These are phyloP conservation scores for Phytophthora megakarya DNA, from an alignment of 352 stramenopile species.

Conservation along the genomic window DNA sequence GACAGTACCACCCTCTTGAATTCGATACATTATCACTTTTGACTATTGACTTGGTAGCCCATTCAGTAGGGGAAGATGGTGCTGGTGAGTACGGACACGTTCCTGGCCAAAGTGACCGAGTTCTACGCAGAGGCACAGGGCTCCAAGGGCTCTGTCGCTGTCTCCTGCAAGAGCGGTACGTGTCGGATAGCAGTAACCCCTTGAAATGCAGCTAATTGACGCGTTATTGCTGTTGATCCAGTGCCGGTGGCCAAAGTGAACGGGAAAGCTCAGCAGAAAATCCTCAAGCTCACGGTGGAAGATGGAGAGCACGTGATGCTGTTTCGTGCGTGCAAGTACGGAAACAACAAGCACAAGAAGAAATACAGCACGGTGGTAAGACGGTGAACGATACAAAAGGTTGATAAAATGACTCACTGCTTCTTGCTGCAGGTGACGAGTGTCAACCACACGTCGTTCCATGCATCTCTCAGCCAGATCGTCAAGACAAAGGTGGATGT, in stretches of 20 bases:
- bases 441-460: slow-evolving; percentile 64
- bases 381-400: neutral
- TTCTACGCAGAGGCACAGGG: slow-evolving; percentile 51
- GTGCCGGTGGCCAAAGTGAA: slow-evolving; percentile 46
- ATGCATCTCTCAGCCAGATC: slow-evolving; percentile 69
- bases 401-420: slow-evolving; percentile 3
- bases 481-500: slow-evolving; percentile 72
- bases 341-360: slow-evolving; percentile 90
- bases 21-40: slow-evolving; percentile 29
- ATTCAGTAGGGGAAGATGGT: slow-evolving; percentile 38
- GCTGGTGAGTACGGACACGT: slow-evolving; percentile 64
- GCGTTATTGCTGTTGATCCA: slow-evolving; percentile 20
- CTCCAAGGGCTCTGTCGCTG: slow-evolving; percentile 55
- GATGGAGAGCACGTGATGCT: slow-evolving; percentile 67
- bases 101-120: slow-evolving; percentile 62
- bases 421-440: slow-evolving; percentile 55
- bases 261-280: slow-evolving; percentile 40
- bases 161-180: slow-evolving; percentile 76
- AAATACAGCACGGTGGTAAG: slow-evolving; percentile 81
- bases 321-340: slow-evolving; percentile 78
- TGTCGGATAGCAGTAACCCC: slow-evolving; percentile 2
- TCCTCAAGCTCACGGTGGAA: slow-evolving; percentile 42
- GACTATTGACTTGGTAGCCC: slow-evolving; percentile 9
- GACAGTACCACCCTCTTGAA: slow-evolving; percentile 17
- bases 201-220: slow-evolving; percentile 5